Evolutionary conservation across 352 stramenopile species (phyloP).

Genomic region (Globisporangium irregulare): DNA sequence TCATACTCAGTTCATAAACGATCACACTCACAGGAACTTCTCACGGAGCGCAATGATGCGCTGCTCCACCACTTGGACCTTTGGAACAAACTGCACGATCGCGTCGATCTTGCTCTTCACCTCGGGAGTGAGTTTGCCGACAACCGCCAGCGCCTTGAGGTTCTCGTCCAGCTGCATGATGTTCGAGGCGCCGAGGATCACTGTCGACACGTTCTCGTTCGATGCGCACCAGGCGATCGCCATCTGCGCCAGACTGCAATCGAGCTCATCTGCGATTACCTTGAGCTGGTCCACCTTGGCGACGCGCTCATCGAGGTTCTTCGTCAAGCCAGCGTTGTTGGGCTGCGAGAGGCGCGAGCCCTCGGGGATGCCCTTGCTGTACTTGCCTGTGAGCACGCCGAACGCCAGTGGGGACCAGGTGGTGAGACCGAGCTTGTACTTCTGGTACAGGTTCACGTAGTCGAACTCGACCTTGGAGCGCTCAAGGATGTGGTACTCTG

Average conservation of each 20-base stretch:
- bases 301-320: slow-evolving; percentile 17
- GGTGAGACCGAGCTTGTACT: slow-evolving; percentile 54
- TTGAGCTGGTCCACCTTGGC: slow-evolving; percentile 22
- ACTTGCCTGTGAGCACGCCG: slow-evolving; percentile 60
- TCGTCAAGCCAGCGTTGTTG: slow-evolving; percentile 10
- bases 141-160: slow-evolving; percentile 36
- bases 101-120: slow-evolving; percentile 16
- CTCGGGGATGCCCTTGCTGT: slow-evolving; percentile 27
- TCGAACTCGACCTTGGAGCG: slow-evolving; percentile 50
- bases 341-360: slow-evolving; percentile 25
- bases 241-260: slow-evolving; percentile 24
- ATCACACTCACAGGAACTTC: slow-evolving; percentile 1
- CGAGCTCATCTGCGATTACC: slow-evolving; percentile 18
- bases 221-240: slow-evolving; percentile 38
- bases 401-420: slow-evolving; percentile 42
- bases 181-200: slow-evolving; percentile 40
- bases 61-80: not conserved
- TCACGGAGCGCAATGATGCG: slow-evolving; percentile 1
- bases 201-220: slow-evolving; percentile 30
- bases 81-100: slow-evolving; percentile 5
- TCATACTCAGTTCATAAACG: not conserved
- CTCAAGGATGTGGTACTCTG: slow-evolving; percentile 59
- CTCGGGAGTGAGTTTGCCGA: slow-evolving; percentile 39
- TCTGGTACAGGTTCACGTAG: slow-evolving; percentile 45
- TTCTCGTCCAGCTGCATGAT: slow-evolving; percentile 53